Conservation (phyloP, 139 green algal species). For the Eudorina sp. region DNA sequence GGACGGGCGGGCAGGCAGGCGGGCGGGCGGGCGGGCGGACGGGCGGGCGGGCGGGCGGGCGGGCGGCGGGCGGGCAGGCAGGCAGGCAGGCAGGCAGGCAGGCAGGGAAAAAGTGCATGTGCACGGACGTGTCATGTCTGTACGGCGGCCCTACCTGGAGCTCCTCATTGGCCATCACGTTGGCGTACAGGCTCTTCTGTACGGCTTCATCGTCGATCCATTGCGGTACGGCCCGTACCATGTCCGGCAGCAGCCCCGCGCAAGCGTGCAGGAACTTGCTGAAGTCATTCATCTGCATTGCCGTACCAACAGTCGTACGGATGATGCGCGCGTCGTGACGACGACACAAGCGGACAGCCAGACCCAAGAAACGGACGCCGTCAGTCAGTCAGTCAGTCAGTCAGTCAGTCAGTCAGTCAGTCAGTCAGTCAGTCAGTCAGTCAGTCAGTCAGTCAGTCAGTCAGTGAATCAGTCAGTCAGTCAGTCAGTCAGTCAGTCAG, state of each 20-base stretch:
- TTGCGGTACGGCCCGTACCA: slow-evolving; percentile 67
- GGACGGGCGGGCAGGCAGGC: too few species aligned
- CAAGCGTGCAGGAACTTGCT: slow-evolving; percentile 65
- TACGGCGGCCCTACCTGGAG: slow-evolving; percentile 20
- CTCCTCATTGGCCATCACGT: slow-evolving; percentile 41
- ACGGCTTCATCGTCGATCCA: slow-evolving; percentile 67
- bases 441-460: too few species aligned
- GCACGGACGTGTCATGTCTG: background rate
- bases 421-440: too few species aligned
- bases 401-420: too few species aligned
- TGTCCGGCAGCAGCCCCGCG: slow-evolving; percentile 66
- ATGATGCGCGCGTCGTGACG: too few species aligned
- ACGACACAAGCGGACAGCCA: too few species aligned
- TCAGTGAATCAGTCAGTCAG: too few species aligned
- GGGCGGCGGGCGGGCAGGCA: background rate
- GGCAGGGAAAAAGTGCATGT: background rate
- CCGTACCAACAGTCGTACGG: too few species aligned
- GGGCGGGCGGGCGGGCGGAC: too few species aligned
- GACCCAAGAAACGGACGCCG: too few species aligned
- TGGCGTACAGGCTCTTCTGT: slow-evolving; percentile 52
- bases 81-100: background rate
- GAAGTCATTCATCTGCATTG: slow-evolving; percentile 58
- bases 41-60: background rate
- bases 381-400: too few species aligned
- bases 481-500: too few species aligned